Conservation (phyloP, 2,329 filamentous ascomycete genomes). For the Stachybotrys elegans region DNA sequence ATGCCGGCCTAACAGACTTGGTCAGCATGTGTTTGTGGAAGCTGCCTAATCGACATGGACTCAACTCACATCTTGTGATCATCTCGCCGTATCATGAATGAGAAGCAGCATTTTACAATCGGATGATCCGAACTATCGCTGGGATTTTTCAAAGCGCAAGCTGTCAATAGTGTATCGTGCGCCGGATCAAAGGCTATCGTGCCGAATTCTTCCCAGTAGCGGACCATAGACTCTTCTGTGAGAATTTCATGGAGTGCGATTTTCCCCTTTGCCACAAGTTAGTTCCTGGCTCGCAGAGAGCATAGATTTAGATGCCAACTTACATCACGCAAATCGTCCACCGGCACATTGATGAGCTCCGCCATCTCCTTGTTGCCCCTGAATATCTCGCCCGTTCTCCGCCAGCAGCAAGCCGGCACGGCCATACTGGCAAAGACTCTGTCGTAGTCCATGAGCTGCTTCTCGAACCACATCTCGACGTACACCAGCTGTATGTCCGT, state of each 20-base stretch:
- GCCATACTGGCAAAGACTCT: conserved; percentile 99
- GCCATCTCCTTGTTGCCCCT: conserved; percentile 99
- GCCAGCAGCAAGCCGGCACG: conserved; percentile 95
- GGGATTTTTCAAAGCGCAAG: conserved; percentile 84
- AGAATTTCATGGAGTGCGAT: conserved; percentile 94
- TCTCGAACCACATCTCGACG: conserved; percentile 99
- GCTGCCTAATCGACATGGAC: neutral
- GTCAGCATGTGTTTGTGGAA: conserved; percentile 24
- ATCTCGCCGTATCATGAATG: conserved; percentile 91
- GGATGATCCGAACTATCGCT: conserved; percentile 62
- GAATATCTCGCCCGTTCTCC: conserved; percentile 94
- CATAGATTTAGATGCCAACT: too few relatives aligned
- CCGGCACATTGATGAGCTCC: conserved; percentile 86
- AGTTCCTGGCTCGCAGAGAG: neutral
- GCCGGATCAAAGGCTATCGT: conserved; percentile 92
- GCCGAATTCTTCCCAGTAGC: conserved; percentile 99
- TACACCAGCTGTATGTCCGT: conserved; percentile 92
- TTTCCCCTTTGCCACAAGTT: conserved; percentile 65
- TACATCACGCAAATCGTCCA: conserved; percentile 86
- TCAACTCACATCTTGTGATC: conserved; percentile 88
- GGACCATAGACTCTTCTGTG: conserved; percentile 88
- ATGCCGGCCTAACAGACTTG: conserved; percentile 60
- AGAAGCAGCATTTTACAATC: conserved; percentile 91
- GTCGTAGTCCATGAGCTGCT: conserved; percentile 94
- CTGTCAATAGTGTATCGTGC: conserved; percentile 93